These are phyloP conservation scores for Dioszegia aurantiaca DNA, from an alignment of 768 basidiomycete genomes.

Conservation along the genomic window DNA sequence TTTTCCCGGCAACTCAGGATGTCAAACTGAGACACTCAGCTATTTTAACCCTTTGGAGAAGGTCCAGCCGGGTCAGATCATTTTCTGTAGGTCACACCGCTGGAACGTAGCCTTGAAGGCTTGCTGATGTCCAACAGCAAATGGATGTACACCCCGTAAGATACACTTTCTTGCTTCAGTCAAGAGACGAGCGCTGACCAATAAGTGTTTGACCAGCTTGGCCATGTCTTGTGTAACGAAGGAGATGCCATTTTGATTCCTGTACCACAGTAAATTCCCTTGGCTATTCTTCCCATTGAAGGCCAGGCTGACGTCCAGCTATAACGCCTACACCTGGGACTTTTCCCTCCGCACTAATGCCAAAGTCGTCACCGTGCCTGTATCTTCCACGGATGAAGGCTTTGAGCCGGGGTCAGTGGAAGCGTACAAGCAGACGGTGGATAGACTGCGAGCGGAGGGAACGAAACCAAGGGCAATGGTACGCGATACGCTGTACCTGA, in stretches of 20 bases:
- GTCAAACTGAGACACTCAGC: slow-evolving; percentile 6
- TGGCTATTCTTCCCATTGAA: slow-evolving; percentile 11
- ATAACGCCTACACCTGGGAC: slow-evolving; percentile 40
- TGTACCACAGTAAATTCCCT: slow-evolving; percentile 45
- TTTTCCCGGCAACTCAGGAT: background rate
- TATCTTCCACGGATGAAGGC: slow-evolving; percentile 7
- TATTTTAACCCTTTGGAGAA: slow-evolving; percentile 28
- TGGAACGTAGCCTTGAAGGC: slow-evolving; percentile 1
- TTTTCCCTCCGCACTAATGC: slow-evolving; percentile 35
- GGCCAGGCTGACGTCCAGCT: slow-evolving; percentile 26
- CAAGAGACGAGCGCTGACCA: background rate
- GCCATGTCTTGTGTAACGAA: slow-evolving; percentile 43
- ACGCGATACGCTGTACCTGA: too few species aligned
- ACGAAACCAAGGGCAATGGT: slow-evolving; percentile 36
- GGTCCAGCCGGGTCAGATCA: slow-evolving; percentile 35
- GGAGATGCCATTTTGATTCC: slow-evolving; percentile 46
- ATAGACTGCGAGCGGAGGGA: slow-evolving; percentile 28
- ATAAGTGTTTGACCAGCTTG: slow-evolving; percentile 44
- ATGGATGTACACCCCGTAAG: slow-evolving; percentile 34
- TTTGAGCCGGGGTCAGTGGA: slow-evolving; percentile 8
- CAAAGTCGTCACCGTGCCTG: slow-evolving; percentile 30
- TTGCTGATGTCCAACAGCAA: slow-evolving; percentile 15
- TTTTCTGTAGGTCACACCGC: slow-evolving; percentile 23
- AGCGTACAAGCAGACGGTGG: slow-evolving; percentile 5
- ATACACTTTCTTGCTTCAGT: background rate